phyloP scores from a whole-genome alignment of 306 rosid species.

The Vicia villosa region DNA sequence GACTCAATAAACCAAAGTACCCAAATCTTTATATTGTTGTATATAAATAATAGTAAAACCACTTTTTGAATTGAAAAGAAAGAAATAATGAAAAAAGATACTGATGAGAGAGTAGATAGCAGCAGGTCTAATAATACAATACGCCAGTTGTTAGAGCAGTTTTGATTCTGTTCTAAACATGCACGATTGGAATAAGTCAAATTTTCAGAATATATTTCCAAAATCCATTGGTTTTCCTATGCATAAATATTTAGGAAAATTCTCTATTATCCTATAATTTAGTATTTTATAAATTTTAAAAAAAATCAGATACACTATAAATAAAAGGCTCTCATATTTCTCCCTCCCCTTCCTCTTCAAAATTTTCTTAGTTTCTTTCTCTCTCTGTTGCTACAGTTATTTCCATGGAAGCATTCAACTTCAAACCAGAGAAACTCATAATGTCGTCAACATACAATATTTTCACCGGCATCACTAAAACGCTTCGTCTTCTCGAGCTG shows the following conservation, averaged over 20 bases:
- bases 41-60: constrained; percentile 4
- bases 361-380: background rate
- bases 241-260: background rate
- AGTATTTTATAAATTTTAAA: no score
- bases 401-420: constrained; percentile 47
- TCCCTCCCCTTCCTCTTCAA: constrained; percentile 10
- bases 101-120: constrained; percentile 13
- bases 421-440: constrained; percentile 37
- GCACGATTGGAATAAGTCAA: constrained; percentile 34
- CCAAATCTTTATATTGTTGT: background rate
- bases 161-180: constrained; percentile 31
- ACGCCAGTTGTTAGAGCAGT: constrained; percentile 41
- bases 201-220: background rate
- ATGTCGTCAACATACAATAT: constrained; percentile 37
- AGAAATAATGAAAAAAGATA: background rate
- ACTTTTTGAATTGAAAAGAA: constrained; percentile 16
- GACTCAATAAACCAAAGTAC: background rate
- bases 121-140: constrained; percentile 33
- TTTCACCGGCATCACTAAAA: constrained; percentile 43
- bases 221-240: no score
- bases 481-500: constrained; percentile 55
- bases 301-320: background rate
- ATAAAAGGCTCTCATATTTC: background rate
- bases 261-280: background rate
- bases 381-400: background rate